Percentiles rank a stretch among this genome's conserved stretches.
These are phyloP conservation scores for Flaveria brownii DNA, from an alignment of 129 eudicot species.

Conservation along the genomic window DNA sequence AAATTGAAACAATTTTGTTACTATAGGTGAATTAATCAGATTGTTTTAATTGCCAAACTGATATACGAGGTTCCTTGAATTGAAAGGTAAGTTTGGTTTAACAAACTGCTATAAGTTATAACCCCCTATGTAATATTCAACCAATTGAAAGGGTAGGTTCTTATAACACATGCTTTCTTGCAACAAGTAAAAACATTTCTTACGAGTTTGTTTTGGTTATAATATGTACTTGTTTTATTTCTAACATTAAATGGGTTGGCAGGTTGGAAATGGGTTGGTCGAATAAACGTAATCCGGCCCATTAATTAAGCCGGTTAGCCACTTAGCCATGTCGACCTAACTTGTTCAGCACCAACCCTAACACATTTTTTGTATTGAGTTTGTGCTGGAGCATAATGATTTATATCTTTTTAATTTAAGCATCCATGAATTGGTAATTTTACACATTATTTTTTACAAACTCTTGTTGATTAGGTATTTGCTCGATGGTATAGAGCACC, in stretches of 20 bases:
- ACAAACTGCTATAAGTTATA: neutral
- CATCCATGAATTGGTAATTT: neutral
- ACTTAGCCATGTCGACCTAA: neutral
- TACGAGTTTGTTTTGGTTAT: neutral
- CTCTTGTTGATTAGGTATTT: constrained; percentile 59
- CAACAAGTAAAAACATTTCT: neutral
- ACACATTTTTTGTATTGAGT: neutral
- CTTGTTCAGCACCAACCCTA: neutral
- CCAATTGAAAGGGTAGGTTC: neutral
- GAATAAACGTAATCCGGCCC: neutral
- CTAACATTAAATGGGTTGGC: neutral
- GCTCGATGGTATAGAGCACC: constrained; percentile 99
- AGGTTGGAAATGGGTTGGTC: neutral
- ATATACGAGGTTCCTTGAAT: neutral
- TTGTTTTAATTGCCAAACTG: neutral
- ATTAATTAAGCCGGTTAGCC: neutral
- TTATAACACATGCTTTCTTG: neutral
- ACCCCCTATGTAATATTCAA: neutral
- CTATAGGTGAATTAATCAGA: neutral
- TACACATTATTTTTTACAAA: neutral
- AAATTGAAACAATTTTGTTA: neutral
- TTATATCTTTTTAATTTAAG: neutral
- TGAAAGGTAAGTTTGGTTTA: neutral
- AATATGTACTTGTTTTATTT: neutral
- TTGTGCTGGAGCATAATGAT: neutral